Conservation (phyloP, 1,139 yeast species). For the Dujonia santamariae region DNA sequence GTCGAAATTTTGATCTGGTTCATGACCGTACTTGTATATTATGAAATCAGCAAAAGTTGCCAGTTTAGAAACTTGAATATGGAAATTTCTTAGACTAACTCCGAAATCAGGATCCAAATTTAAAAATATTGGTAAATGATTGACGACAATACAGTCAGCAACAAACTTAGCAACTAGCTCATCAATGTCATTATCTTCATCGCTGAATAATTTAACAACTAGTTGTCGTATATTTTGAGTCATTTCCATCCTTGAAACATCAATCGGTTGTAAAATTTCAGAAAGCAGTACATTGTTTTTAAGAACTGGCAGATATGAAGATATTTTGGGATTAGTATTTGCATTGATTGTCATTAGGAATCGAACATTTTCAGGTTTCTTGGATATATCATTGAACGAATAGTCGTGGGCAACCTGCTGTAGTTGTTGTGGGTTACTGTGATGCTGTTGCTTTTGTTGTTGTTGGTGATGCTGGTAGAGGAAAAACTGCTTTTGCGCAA, state of each 20-base stretch:
- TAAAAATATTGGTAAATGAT: constrained; percentile 51
- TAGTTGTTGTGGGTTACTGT: neutral
- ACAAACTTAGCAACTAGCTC: constrained; percentile 22
- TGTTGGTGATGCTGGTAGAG: constrained; percentile 25
- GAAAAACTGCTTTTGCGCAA: constrained; percentile 47
- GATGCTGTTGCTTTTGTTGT: constrained; percentile 4
- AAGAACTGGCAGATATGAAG: constrained; percentile 24
- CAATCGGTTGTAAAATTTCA: constrained; percentile 56
- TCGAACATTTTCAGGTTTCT: constrained; percentile 24
- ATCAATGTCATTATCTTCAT: constrained; percentile 6
- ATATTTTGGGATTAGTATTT: constrained; percentile 13
- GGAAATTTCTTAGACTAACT: constrained; percentile 70
- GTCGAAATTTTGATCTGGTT: neutral
- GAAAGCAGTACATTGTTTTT: constrained; percentile 60
- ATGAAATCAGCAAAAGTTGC: constrained; percentile 68
- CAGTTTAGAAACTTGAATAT: constrained; percentile 70
- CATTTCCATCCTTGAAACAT: constrained; percentile 35
- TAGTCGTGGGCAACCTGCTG: neutral
- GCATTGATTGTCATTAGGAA: constrained; percentile 55
- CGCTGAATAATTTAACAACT: constrained; percentile 17
- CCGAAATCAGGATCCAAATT: constrained; percentile 66
- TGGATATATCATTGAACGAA: constrained; percentile 3
- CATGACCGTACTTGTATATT: constrained; percentile 42
- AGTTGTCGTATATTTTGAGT: constrained; percentile 20
- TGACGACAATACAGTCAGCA: constrained; percentile 42